phyloP scores from a whole-genome alignment of 768 basidiomycete species.

The Solioccasus polychromus region DNA sequence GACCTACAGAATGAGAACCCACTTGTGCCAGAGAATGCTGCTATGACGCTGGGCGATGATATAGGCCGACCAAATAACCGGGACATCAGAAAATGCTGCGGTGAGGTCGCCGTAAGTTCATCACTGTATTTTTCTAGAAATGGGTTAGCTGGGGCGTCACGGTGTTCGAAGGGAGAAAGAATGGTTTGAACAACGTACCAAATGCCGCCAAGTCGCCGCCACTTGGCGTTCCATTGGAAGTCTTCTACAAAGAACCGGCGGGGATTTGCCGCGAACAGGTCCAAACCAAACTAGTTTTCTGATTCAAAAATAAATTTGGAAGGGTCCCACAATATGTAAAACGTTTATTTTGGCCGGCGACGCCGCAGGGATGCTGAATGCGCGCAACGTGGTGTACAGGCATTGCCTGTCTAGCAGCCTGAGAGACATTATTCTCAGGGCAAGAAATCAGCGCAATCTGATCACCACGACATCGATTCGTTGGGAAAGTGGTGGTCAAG shows the following conservation, averaged over 20 bases:
- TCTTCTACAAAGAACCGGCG: slow-evolving; percentile 14
- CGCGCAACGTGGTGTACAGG: slow-evolving; percentile 16
- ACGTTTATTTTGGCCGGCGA: slow-evolving; percentile 1
- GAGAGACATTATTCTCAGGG: slow-evolving; percentile 7
- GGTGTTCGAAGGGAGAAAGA: neutral
- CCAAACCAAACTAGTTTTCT: slow-evolving; percentile 14
- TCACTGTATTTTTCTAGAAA: too few relatives aligned
- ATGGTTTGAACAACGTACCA: neutral
- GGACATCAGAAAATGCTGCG: slow-evolving; percentile 4
- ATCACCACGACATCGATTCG: slow-evolving; percentile 2
- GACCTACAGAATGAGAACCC: neutral
- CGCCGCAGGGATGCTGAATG: neutral
- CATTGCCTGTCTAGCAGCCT: too few relatives aligned
- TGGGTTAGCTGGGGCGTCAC: too few relatives aligned
- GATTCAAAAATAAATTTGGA: too few relatives aligned
- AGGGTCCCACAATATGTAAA: too few relatives aligned
- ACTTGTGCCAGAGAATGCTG: neutral
- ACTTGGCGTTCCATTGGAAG: slow-evolving; percentile 24
- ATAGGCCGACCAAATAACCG: too few relatives aligned
- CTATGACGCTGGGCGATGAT: too few relatives aligned
- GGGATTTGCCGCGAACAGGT: slow-evolving; percentile 9
- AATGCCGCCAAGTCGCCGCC: slow-evolving; percentile 8
- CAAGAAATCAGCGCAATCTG: too few relatives aligned
- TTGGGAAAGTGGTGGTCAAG: neutral
- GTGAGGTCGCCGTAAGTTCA: slow-evolving; percentile 10